Evolutionary conservation across 2,329 filamentous ascomycete species (phyloP).

Genomic region (Trichoderma gracile): DNA sequence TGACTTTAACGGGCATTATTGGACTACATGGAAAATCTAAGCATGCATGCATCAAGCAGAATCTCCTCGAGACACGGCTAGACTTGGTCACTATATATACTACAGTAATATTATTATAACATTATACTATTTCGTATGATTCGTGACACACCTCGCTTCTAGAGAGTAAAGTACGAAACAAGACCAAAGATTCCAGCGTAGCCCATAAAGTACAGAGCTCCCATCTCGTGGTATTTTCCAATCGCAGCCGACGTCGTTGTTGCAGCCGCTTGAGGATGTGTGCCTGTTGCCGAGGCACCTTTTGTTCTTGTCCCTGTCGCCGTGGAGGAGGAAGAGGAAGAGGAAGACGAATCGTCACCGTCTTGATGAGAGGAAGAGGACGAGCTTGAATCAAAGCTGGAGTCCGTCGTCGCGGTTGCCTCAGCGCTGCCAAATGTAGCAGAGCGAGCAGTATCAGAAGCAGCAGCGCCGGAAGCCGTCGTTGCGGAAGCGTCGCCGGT

Average conservation of each 20-base stretch:
- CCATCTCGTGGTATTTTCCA: background rate
- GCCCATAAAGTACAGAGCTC: background rate
- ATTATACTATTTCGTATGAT: background rate
- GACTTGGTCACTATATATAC: background rate
- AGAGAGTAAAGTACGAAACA: background rate
- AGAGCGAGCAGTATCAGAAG: background rate
- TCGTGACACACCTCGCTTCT: background rate
- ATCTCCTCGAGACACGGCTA: background rate
- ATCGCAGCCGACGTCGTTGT: conserved; percentile 15
- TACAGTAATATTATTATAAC: background rate
- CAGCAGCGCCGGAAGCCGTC: background rate
- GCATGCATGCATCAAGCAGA: background rate
- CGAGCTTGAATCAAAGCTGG: background rate
- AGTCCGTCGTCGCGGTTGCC: background rate
- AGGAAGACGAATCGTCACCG: background rate
- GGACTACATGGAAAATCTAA: background rate
- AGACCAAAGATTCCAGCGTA: background rate
- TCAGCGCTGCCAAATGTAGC: background rate
- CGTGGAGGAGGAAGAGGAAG: background rate
- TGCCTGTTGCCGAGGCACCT: background rate
- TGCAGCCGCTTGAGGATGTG: background rate
- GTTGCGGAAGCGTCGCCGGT: background rate
- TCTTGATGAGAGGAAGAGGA: conserved; percentile 5
- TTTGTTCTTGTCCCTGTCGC: background rate
- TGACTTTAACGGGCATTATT: background rate